These are phyloP conservation scores for Stellera chamaejasme DNA, from an alignment of 345 rosid species.

Conservation along the genomic window DNA sequence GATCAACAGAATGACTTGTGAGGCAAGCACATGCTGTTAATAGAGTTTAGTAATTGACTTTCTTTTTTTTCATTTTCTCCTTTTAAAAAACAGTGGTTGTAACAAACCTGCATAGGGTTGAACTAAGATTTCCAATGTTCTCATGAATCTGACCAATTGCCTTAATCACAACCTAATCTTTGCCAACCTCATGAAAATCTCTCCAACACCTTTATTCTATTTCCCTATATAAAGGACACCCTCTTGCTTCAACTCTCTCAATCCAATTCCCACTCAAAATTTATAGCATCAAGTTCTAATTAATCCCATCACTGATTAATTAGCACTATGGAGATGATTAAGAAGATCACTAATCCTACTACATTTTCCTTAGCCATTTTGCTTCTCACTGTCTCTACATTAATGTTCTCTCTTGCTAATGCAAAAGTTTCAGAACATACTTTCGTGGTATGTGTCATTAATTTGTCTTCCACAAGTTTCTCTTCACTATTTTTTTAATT, in stretches of 20 bases:
- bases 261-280: neutral
- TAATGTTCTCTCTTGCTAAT: conserved; percentile 15
- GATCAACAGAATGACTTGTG: conserved; percentile 16
- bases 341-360: conserved; percentile 2
- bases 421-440: conserved; percentile 52
- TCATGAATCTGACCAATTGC: conserved; percentile 7
- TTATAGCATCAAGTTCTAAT: too few relatives aligned
- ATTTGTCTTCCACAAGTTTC: neutral
- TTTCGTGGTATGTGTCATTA: conserved; percentile 46
- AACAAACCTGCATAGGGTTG: conserved; percentile 34
- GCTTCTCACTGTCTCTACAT: conserved; percentile 26
- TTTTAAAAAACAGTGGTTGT: conserved; percentile 38
- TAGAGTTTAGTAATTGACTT: neutral
- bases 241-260: conserved; percentile 1
- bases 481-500: too few relatives aligned
- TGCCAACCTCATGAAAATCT: conserved; percentile 37
- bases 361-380: conserved; percentile 24
- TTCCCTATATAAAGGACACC: conserved; percentile 20
- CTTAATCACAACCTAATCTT: conserved; percentile 47
- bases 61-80: neutral
- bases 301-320: too few relatives aligned
- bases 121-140: conserved; percentile 12
- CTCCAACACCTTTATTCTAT: neutral
- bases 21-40: conserved; percentile 23
- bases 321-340: conserved; percentile 13